Conservation (phyloP, 495 filamentous ascomycete genomes). For the Neurospora sp. region DNA sequence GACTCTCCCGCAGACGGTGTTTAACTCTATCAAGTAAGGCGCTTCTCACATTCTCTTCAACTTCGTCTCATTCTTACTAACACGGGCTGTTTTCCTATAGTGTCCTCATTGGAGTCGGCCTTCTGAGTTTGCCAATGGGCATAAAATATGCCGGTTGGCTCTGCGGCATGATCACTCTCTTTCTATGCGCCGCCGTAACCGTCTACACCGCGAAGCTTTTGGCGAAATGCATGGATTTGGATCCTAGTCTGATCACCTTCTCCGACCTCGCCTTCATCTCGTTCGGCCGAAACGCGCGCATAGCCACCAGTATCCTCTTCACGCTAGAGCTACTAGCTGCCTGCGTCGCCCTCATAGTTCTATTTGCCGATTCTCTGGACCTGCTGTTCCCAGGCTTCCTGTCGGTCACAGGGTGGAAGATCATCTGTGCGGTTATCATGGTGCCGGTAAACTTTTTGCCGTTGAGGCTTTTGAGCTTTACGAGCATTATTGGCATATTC, state of each 20-base stretch:
- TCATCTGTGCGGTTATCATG: slow-evolving; percentile 70
- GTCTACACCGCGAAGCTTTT: slow-evolving; percentile 81
- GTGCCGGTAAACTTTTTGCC: slow-evolving; percentile 81
- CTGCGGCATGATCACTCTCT: slow-evolving; percentile 65
- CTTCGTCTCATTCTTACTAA: slow-evolving; percentile 7
- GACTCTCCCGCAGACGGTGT: slow-evolving; percentile 88
- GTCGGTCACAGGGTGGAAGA: slow-evolving; percentile 69
- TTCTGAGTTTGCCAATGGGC: slow-evolving; percentile 81
- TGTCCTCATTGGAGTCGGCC: slow-evolving; percentile 82
- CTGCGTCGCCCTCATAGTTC: slow-evolving; percentile 81
- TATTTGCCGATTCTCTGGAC: slow-evolving; percentile 86
- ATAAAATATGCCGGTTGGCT: slow-evolving; percentile 89
- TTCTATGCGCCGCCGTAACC: slow-evolving; percentile 62
- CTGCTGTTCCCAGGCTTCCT: slow-evolving; percentile 61
- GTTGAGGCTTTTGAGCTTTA: slow-evolving; percentile 74
- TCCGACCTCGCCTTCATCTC: slow-evolving; percentile 89
- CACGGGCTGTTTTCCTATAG: slow-evolving; percentile 7
- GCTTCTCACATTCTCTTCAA: background rate
- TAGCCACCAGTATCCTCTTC: slow-evolving; percentile 77
- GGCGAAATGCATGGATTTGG: slow-evolving; percentile 80
- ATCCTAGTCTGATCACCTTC: slow-evolving; percentile 67
- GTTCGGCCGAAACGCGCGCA: slow-evolving; percentile 73
- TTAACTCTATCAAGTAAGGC: slow-evolving; percentile 78
- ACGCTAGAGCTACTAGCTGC: slow-evolving; percentile 79
- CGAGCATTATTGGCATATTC: slow-evolving; percentile 82